phyloP scores from a whole-genome alignment of 164 flowering plant genomes.

The Magnolia officinalis region DNA sequence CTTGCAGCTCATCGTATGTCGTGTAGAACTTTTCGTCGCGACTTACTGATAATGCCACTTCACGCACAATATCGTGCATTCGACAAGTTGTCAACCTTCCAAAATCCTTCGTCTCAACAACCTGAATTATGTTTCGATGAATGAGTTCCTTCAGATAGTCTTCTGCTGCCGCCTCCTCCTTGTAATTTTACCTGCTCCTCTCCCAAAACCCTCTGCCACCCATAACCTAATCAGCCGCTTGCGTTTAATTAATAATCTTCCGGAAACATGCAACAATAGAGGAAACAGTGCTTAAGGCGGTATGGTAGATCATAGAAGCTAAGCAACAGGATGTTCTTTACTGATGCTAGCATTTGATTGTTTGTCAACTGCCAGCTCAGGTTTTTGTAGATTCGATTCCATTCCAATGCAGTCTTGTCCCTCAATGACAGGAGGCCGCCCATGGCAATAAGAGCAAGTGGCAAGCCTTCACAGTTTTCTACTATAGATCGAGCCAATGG shows the following conservation, averaged over 20 bases:
- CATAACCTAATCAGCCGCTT: slow-evolving; percentile 17
- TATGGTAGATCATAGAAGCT: slow-evolving; percentile 15
- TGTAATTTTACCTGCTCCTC: too few relatives aligned
- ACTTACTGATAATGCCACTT: slow-evolving; percentile 2
- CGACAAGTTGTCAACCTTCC: neutral
- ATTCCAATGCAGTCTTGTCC: slow-evolving; percentile 2
- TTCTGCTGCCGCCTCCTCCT: neutral
- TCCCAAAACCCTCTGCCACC: slow-evolving; percentile 9
- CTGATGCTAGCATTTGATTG: neutral
- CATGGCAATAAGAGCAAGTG: slow-evolving; percentile 19
- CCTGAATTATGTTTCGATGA: slow-evolving; percentile 8
- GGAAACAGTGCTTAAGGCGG: slow-evolving; percentile 20
- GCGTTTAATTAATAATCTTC: slow-evolving; percentile 11
- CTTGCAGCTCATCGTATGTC: neutral
- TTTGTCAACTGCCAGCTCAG: slow-evolving; percentile 12
- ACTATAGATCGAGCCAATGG: slow-evolving; percentile 4
- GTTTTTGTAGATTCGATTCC: slow-evolving; percentile 9
- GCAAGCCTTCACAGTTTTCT: slow-evolving; percentile 22
- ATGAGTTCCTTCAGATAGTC: slow-evolving; percentile 8
- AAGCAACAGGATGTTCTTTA: slow-evolving; percentile 1
- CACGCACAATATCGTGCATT: slow-evolving; percentile 18
- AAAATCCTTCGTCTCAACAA: neutral
- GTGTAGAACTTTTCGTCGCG: slow-evolving; percentile 2
- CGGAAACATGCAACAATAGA: slow-evolving; percentile 20
- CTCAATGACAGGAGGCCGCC: slow-evolving; percentile 13